phyloP scores from a whole-genome alignment of 2,329 filamentous ascomycete genomes.

The Xylaria sp. region DNA sequence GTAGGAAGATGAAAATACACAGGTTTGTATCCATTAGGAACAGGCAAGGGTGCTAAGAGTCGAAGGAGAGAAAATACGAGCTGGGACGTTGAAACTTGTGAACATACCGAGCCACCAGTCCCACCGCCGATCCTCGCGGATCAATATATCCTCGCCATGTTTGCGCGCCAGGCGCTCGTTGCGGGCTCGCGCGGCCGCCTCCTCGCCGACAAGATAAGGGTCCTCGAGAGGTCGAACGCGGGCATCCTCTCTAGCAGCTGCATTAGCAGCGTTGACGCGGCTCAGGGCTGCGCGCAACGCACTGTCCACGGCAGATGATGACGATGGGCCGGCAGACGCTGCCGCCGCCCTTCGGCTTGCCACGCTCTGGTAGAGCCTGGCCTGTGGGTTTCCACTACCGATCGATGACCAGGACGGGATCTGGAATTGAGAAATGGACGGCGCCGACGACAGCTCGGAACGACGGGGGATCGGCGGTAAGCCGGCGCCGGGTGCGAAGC shows the following conservation, averaged over 20 bases:
- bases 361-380: constrained; percentile 71
- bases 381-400: constrained; percentile 60
- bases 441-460: constrained; percentile 50
- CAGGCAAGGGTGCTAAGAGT: background rate
- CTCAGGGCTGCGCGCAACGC: constrained; percentile 44
- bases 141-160: constrained; percentile 63
- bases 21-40: background rate
- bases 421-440: constrained; percentile 63
- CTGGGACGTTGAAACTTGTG: background rate
- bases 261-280: constrained; percentile 40
- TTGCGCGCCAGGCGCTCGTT: constrained; percentile 67
- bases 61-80: background rate
- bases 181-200: constrained; percentile 67
- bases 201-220: constrained; percentile 73
- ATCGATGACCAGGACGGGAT: constrained; percentile 67
- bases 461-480: constrained; percentile 62
- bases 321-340: constrained; percentile 40
- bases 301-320: constrained; percentile 39
- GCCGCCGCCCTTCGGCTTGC: constrained; percentile 68
- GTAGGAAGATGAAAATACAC: background rate
- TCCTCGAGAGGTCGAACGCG: constrained; percentile 69
- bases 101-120: constrained; percentile 68
- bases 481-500: constrained; percentile 53
- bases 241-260: constrained; percentile 37
- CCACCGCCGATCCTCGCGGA: constrained; percentile 68